A percentile compares a stretch with the other conserved stretches of the same genome.
Evolutionary conservation across 441 rosid species (phyloP).

Genomic region (Pelargonium exstipulatum): DNA sequence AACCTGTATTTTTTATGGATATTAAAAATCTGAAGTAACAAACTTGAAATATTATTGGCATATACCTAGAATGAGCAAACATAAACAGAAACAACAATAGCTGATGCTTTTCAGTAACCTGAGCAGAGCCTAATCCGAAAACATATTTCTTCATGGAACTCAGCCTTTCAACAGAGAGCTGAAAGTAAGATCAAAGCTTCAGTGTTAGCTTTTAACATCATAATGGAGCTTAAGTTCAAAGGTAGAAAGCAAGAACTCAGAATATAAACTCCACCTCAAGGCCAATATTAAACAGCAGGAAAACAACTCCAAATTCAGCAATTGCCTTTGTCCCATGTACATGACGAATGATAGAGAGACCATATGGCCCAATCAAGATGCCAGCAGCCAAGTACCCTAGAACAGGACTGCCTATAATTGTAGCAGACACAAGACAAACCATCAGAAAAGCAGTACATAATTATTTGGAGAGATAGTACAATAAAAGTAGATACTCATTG

Average conservation of each 20-base stretch:
- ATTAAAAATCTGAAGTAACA: constrained; percentile 20
- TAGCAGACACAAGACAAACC: constrained; percentile 31
- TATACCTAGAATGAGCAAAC: constrained; percentile 11
- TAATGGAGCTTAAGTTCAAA: constrained; percentile 24
- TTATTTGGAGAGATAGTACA: background rate
- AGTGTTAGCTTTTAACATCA: constrained; percentile 21
- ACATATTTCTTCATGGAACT: constrained; percentile 99
- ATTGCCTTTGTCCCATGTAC: constrained; percentile 96
- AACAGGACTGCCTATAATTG: constrained; percentile 87
- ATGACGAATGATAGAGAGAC: constrained; percentile 90
- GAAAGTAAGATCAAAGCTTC: constrained; percentile 27
- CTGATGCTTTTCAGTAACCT: constrained; percentile 45
- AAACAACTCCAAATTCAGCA: constrained; percentile 99
- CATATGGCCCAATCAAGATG: constrained; percentile 94
- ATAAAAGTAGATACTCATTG: background rate
- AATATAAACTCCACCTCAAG: constrained; percentile 66
- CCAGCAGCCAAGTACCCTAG: constrained; percentile 99
- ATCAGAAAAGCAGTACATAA: constrained; percentile 11
- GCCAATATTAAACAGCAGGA: constrained; percentile 93
- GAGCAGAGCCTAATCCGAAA: constrained; percentile 92
- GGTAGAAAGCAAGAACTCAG: constrained; percentile 15
- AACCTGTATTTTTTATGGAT: constrained; percentile 51
- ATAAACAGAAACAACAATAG: constrained; percentile 7
- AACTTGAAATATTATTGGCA: constrained; percentile 13
- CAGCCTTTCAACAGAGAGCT: constrained; percentile 98